These are phyloP conservation scores for Gypsophila paniculata DNA, from an alignment of 179 eudicot genomes.

Conservation along the genomic window DNA sequence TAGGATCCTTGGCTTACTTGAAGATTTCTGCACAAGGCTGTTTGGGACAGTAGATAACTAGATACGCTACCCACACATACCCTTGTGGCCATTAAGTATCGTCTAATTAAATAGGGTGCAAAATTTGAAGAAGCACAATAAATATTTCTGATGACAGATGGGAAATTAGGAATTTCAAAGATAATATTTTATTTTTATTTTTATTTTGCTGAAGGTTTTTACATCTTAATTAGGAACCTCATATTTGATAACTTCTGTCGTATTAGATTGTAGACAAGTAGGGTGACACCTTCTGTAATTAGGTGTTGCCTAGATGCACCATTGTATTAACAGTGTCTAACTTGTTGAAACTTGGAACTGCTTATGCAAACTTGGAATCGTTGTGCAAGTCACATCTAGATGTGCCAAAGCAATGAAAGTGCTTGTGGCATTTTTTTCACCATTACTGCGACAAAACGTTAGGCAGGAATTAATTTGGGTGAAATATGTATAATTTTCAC, in stretches of 20 bases:
- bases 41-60: background rate
- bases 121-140: background rate
- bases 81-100: background rate
- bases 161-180: background rate
- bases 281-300: background rate
- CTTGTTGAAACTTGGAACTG: constrained; percentile 1
- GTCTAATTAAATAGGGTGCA: background rate
- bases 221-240: background rate
- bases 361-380: background rate
- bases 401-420: background rate
- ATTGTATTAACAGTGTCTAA: background rate
- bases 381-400: background rate
- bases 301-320: constrained; percentile 1
- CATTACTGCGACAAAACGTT: background rate
- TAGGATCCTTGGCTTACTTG: background rate
- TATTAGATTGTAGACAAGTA: background rate
- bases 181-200: background rate
- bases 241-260: background rate
- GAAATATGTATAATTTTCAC: background rate
- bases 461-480: background rate
- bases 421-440: background rate
- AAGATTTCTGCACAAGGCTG: background rate
- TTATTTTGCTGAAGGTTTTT: background rate
- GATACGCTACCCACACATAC: background rate
- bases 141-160: background rate